Evolutionary conservation across 1,284 basidiomycete genomes (phyloP).

Genomic region (Sanguinoderma infundibulare): DNA sequence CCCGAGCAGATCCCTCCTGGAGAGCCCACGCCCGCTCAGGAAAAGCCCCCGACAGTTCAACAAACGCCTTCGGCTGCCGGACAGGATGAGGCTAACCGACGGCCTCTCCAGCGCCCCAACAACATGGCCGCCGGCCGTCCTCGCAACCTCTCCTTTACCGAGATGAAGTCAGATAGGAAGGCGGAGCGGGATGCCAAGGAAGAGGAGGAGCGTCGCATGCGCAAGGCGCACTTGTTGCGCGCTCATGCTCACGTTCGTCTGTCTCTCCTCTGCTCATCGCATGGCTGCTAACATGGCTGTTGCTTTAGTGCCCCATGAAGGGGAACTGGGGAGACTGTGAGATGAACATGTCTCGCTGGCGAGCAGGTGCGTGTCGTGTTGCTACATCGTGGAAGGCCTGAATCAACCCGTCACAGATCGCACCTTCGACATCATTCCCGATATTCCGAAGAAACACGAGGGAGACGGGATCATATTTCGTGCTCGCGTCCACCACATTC

Average conservation of each 20-base stretch:
- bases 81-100: constrained; percentile 12
- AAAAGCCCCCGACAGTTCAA: no score
- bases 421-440: constrained; percentile 20
- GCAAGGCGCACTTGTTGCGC: constrained; percentile 51
- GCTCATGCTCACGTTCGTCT: constrained; percentile 47
- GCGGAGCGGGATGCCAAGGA: constrained; percentile 30
- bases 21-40: no score
- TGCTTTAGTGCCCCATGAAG: constrained; percentile 54
- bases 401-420: constrained; percentile 39
- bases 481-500: constrained; percentile 66
- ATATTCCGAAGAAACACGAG: constrained; percentile 36
- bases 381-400: background rate
- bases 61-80: no score
- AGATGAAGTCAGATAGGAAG: constrained; percentile 30
- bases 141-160: constrained; percentile 29
- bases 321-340: constrained; percentile 70
- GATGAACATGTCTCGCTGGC: constrained; percentile 44
- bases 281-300: background rate
- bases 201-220: constrained; percentile 23
- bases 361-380: constrained; percentile 8
- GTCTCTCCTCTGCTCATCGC: constrained; percentile 20
- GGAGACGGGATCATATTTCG: constrained; percentile 60
- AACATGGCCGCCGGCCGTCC: background rate
- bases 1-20: no score
- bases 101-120: background rate